These are phyloP conservation scores for Fonsecaea nubica DNA, from an alignment of 2,329 filamentous ascomycete species.

Conservation along the genomic window DNA sequence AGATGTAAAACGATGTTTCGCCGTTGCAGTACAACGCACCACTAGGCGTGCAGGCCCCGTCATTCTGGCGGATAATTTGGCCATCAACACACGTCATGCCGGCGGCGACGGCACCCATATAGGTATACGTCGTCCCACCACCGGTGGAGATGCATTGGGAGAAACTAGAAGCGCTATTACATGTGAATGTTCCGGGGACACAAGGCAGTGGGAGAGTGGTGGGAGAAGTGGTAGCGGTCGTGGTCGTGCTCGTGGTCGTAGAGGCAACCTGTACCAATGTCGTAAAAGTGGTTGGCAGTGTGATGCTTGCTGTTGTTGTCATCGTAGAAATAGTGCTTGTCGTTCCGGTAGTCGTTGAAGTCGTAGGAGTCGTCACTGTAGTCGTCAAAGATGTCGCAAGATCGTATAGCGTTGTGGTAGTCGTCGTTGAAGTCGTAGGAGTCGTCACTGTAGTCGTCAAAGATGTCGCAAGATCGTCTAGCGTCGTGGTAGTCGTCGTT, in stretches of 20 bases:
- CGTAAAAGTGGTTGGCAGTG: constrained; percentile 22
- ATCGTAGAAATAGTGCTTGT: constrained; percentile 5
- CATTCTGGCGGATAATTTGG: constrained; percentile 33
- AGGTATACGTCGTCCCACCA: constrained; percentile 29
- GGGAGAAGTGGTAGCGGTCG: constrained; percentile 7
- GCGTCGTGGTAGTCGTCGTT: constrained; percentile 5
- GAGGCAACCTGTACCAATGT: background rate
- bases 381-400: constrained; percentile 13
- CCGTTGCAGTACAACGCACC: constrained; percentile 34
- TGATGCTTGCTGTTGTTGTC: constrained; percentile 8
- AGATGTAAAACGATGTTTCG: constrained; percentile 32
- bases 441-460: constrained; percentile 19
- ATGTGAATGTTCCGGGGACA: constrained; percentile 44
- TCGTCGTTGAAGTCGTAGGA: constrained; percentile 5
- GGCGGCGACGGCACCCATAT: constrained; percentile 37
- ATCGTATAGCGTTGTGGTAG: constrained; percentile 10
- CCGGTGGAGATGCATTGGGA: constrained; percentile 44
- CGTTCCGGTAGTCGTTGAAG: constrained; percentile 3
- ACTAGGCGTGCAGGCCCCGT: constrained; percentile 32
- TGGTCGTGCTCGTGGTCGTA: background rate
- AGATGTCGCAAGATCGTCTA: constrained; percentile 8
- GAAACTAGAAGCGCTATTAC: constrained; percentile 46
- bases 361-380: constrained; percentile 16
- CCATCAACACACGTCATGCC: constrained; percentile 37
- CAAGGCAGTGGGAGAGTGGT: constrained; percentile 36